Conservation (phyloP, 257 asterid species). For the Ligustrum vulgare region DNA sequence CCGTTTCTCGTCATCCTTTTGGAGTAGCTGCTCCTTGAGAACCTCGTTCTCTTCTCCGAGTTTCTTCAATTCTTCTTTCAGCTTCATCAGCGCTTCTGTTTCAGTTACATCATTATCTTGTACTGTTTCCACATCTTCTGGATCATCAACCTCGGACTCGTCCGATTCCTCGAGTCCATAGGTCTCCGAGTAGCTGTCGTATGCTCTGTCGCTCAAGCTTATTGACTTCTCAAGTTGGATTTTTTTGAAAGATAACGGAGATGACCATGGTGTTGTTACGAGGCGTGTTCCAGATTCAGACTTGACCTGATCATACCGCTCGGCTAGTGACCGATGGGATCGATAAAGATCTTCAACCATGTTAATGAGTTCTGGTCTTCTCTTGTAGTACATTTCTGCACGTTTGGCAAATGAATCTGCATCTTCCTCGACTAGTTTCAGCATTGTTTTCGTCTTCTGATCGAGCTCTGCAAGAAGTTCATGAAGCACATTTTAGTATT, state of each 20-base stretch:
- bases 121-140: constrained; percentile 45
- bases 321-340: constrained; percentile 74
- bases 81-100: constrained; percentile 31
- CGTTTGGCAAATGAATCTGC: constrained; percentile 95
- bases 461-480: constrained; percentile 27
- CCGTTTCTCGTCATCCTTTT: constrained; percentile 87
- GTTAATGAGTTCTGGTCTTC: constrained; percentile 77
- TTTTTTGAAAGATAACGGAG: constrained; percentile 52
- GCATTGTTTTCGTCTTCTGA: constrained; percentile 63
- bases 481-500: background rate
- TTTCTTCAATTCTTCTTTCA: constrained; percentile 55
- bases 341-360: constrained; percentile 81
- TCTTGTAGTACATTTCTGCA: constrained; percentile 90
- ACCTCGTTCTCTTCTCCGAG: constrained; percentile 55
- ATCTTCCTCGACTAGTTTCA: constrained; percentile 73
- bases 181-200: constrained; percentile 80
- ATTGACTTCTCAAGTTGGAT: constrained; percentile 43
- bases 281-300: constrained; percentile 57
- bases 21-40: constrained; percentile 48
- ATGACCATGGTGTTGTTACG: constrained; percentile 43
- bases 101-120: constrained; percentile 14
- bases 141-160: constrained; percentile 83
- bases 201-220: constrained; percentile 52
- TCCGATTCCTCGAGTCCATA: constrained; percentile 56
- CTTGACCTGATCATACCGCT: constrained; percentile 62